Conservation (phyloP, 352 stramenopile genomes). For the Phytopythium vexans region DNA sequence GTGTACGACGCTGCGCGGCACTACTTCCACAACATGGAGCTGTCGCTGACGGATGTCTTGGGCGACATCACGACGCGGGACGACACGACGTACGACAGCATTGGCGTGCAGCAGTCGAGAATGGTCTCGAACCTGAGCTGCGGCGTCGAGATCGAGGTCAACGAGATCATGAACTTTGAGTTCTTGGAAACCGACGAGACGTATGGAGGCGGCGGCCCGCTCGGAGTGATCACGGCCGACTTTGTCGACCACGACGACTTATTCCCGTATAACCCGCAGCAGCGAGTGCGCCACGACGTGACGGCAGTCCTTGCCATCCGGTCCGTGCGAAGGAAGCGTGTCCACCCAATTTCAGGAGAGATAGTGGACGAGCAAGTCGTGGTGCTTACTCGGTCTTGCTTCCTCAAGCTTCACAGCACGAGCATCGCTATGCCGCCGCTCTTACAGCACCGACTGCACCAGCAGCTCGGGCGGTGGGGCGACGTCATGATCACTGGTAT, state of each 20-base stretch:
- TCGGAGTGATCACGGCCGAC: slow-evolving; percentile 22
- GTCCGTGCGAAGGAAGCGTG: slow-evolving; percentile 8
- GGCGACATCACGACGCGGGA: slow-evolving; percentile 55
- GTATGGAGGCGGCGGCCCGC: slow-evolving; percentile 9
- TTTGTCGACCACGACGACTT: slow-evolving; percentile 40
- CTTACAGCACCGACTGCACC: slow-evolving; percentile 27
- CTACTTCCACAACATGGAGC: slow-evolving; percentile 47
- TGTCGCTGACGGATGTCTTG: slow-evolving; percentile 47
- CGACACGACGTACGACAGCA: slow-evolving; percentile 38
- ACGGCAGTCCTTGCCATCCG: slow-evolving; percentile 20
- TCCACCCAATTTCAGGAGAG: slow-evolving; percentile 2
- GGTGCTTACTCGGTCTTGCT: slow-evolving; percentile 21
- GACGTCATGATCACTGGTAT: slow-evolving; percentile 29
- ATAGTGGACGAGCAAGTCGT: slow-evolving; percentile 20
- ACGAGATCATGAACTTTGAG: slow-evolving; percentile 30
- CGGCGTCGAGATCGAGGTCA: slow-evolving; percentile 37
- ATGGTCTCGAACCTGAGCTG: slow-evolving; percentile 30
- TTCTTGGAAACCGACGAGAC: slow-evolving; percentile 20
- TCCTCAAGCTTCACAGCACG: slow-evolving; percentile 20
- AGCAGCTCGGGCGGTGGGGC: slow-evolving; percentile 38
- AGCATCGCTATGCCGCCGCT: slow-evolving; percentile 18
- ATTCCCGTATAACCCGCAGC: slow-evolving; percentile 23
- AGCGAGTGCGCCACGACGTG: slow-evolving; percentile 33
- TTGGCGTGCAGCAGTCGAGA: slow-evolving; percentile 40
- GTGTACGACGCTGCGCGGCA: slow-evolving; percentile 45